Evolutionary conservation across 31 red algal species (phyloP).

Genomic region (Asparagopsis taxiformis): DNA sequence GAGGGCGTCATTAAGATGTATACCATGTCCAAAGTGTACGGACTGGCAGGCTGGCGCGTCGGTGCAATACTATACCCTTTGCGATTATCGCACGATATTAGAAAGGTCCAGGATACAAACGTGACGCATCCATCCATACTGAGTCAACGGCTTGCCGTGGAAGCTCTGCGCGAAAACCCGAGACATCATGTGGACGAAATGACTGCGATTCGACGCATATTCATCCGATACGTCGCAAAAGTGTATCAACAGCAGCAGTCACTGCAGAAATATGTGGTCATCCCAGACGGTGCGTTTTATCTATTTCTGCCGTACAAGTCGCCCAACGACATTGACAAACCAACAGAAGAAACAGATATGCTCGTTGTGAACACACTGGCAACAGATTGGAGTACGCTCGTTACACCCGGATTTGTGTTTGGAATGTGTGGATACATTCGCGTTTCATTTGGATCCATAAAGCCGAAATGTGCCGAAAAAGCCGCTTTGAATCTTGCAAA

Average conservation of each 20-base stretch:
- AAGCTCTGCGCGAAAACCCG: constrained; percentile 32
- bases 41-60: constrained; percentile 73
- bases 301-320: constrained; percentile 45
- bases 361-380: constrained; percentile 25
- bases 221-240: background rate
- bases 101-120: constrained; percentile 72
- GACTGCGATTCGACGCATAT: background rate
- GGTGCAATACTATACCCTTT: constrained; percentile 52
- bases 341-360: constrained; percentile 13
- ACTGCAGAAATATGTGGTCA: background rate
- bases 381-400: constrained; percentile 12
- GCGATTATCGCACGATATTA: constrained; percentile 28
- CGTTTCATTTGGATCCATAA: constrained; percentile 35
- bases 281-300: constrained; percentile 33
- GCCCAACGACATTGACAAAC: background rate
- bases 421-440: constrained; percentile 60
- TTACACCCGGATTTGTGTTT: constrained; percentile 39
- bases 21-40: constrained; percentile 73
- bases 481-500: constrained; percentile 1
- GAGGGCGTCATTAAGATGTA: constrained; percentile 32
- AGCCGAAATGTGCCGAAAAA: background rate
- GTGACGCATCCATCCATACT: constrained; percentile 62
- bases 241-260: constrained; percentile 6
- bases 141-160: constrained; percentile 40
- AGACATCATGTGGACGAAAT: background rate